phyloP scores from a whole-genome alignment of 176 grass and related monocot genomes.

The Cymbopogon citratus region DNA sequence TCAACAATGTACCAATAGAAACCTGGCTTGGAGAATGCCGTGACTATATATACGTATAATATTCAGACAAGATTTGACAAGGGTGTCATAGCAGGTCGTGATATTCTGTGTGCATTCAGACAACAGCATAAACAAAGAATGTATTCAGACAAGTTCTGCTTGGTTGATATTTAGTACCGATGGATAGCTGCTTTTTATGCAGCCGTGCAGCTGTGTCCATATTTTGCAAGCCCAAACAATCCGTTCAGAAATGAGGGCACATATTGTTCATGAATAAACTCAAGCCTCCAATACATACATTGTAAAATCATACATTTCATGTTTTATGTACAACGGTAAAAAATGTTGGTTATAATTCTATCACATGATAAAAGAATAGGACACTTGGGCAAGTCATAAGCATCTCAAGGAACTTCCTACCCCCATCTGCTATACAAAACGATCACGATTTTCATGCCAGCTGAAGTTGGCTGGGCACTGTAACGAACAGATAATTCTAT shows the following conservation, averaged over 20 bases:
- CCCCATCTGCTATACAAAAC: background rate
- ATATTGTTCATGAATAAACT: background rate
- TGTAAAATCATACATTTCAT: background rate
- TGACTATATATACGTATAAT: background rate
- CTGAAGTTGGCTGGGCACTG: background rate
- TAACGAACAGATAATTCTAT: background rate
- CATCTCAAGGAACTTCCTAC: background rate
- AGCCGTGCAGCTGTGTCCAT: background rate
- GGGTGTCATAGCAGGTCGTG: no score
- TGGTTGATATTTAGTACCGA: background rate
- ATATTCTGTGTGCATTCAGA: background rate
- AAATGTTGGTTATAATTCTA: background rate
- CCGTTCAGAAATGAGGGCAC: background rate
- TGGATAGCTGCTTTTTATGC: no score
- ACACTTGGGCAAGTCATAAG: background rate
- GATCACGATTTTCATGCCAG: background rate
- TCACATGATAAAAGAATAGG: background rate
- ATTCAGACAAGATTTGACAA: background rate
- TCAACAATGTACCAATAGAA: constrained; percentile 8
- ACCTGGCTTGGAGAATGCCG: background rate
- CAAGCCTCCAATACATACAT: background rate
- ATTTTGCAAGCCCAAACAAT: background rate
- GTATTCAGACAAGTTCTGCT: background rate
- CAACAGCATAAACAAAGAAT: constrained; percentile 16
- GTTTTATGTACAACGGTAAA: background rate